Percentiles rank a stretch among this genome's conserved stretches.
phyloP scores from a whole-genome alignment of 2,329 filamentous ascomycete species.

The Triangularia verruculosa region DNA sequence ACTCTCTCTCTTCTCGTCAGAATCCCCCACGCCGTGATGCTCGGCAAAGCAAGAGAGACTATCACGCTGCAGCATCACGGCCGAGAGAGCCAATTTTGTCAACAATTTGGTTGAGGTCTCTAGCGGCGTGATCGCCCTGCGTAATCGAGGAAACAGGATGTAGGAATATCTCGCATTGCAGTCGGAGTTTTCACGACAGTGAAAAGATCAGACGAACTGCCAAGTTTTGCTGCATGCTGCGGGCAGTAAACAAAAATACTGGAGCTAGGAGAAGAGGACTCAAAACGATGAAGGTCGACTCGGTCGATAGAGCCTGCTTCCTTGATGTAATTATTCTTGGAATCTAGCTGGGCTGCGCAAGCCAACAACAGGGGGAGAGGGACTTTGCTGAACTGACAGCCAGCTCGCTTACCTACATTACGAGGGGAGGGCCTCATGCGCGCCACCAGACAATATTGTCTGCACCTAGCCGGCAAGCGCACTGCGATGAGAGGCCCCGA shows the following conservation, averaged over 20 bases:
- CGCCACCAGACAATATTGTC: background rate
- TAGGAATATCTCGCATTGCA: constrained; percentile 14
- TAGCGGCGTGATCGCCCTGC: constrained; percentile 13
- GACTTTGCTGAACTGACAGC: background rate
- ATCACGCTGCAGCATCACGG: constrained; percentile 9
- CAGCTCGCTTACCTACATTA: constrained; percentile 3
- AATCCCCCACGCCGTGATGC: background rate
- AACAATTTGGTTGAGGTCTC: background rate
- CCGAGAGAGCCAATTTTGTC: constrained; percentile 3
- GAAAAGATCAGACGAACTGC: constrained; percentile 24
- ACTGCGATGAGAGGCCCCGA: background rate
- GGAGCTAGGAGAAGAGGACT: background rate
- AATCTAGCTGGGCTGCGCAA: too few relatives aligned
- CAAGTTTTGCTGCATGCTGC: constrained; percentile 1
- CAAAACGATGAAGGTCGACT: background rate
- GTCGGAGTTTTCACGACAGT: constrained; percentile 8
- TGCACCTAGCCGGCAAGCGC: background rate
- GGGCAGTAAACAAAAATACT: background rate
- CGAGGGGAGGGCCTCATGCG: background rate
- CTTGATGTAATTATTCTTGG: background rate
- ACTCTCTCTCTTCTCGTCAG: background rate
- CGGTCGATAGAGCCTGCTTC: background rate
- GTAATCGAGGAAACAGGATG: constrained; percentile 10
- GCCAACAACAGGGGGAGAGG: background rate
- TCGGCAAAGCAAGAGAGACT: background rate